phyloP scores from a whole-genome alignment of 2,329 filamentous ascomycete genomes.

The Neurospora crassa region DNA sequence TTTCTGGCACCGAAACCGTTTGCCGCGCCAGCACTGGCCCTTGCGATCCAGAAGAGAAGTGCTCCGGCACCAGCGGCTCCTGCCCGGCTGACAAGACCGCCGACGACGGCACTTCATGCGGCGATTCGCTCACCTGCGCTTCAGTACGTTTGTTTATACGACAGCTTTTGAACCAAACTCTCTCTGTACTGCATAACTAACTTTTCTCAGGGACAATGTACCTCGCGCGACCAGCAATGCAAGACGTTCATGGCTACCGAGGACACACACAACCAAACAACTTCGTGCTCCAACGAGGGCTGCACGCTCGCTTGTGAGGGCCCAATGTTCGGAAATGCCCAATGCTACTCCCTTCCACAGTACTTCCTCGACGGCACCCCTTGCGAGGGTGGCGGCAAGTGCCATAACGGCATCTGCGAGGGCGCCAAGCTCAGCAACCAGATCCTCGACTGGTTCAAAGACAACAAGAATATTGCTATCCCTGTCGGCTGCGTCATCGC shows the following conservation, averaged over 20 bases:
- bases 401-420: conserved; percentile 66
- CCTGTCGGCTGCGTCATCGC: conserved; percentile 66
- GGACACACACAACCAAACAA: conserved; percentile 65
- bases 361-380: conserved; percentile 89
- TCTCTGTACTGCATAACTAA: no score
- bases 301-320: conserved; percentile 72
- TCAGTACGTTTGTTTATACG: conserved; percentile 29
- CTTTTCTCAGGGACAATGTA: conserved; percentile 63
- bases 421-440: conserved; percentile 61
- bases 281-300: conserved; percentile 62
- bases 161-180: no score
- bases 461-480: conserved; percentile 75
- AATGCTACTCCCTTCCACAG: conserved; percentile 71
- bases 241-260: conserved; percentile 70
- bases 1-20: conserved; percentile 56
- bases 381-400: conserved; percentile 72
- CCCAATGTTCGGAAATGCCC: conserved; percentile 52
- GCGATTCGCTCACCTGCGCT: conserved; percentile 62
- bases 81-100: conserved; percentile 67
- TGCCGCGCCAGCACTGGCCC: conserved; percentile 71
- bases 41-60: conserved; percentile 81
- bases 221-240: conserved; percentile 83
- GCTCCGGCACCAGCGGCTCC: conserved; percentile 58
- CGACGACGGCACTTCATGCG: conserved; percentile 64
- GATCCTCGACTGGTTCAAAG: conserved; percentile 64